phyloP scores from a whole-genome alignment of 257 asterid species.

The Petunia axillaris region DNA sequence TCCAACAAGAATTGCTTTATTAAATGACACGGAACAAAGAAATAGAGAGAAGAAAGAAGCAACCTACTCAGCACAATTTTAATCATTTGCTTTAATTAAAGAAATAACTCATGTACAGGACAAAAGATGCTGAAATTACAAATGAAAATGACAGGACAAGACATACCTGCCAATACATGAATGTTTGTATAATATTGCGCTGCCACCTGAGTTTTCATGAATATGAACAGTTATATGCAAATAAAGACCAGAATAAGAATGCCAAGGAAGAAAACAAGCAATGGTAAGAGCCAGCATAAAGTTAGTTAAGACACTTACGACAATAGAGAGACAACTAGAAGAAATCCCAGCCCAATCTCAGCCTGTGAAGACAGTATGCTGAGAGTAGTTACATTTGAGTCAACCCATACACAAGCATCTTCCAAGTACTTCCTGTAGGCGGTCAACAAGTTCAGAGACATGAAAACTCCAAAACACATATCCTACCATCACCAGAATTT shows the following conservation, averaged over 20 bases:
- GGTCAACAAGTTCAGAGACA: constrained; percentile 19
- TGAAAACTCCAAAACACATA: constrained; percentile 25
- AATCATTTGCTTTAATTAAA: background rate
- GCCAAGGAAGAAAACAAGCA: background rate
- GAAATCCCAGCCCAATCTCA: constrained; percentile 49
- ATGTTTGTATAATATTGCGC: constrained; percentile 83
- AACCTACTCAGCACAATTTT: background rate
- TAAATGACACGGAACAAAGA: background rate
- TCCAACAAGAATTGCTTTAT: background rate
- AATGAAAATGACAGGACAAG: background rate
- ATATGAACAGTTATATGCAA: background rate
- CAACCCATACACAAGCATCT: constrained; percentile 92
- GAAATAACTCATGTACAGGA: background rate
- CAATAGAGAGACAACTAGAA: constrained; percentile 15
- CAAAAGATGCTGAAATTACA: background rate
- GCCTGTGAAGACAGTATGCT: constrained; percentile 82
- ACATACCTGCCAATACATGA: constrained; percentile 95
- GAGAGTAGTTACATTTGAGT: constrained; percentile 83
- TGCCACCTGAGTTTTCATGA: constrained; percentile 71
- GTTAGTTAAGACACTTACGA: constrained; percentile 13
- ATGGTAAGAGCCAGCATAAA: background rate
- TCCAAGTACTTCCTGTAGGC: constrained; percentile 91
- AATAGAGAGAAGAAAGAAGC: constrained; percentile 6
- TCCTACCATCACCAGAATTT: background rate
- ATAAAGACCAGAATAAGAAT: constrained; percentile 21